Evolutionary conservation across 306 rosid genomes (phyloP).

Genomic region (Inga oerstediana): DNA sequence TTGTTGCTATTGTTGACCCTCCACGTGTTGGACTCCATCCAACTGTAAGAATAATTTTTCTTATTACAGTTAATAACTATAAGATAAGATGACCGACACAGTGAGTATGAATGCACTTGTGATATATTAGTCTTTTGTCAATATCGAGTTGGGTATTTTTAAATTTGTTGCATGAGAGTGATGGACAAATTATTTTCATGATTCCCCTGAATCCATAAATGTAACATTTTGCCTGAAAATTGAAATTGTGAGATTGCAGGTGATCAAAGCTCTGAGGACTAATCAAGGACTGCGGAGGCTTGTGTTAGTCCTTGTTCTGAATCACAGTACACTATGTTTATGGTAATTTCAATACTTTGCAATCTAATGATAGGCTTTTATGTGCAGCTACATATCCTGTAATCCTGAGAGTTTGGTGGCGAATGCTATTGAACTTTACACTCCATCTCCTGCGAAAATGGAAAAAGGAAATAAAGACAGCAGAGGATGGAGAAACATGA

Average conservation of each 20-base stretch:
- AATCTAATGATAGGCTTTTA: conserved; percentile 36
- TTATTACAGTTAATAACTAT: background rate
- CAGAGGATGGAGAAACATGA: conserved; percentile 93
- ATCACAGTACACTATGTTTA: background rate
- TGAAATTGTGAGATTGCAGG: conserved; percentile 56
- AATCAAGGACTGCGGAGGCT: conserved; percentile 73
- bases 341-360: background rate
- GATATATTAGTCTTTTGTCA: background rate
- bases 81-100: background rate
- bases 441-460: conserved; percentile 69
- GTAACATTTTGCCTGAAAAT: conserved; percentile 2
- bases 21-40: conserved; percentile 98
- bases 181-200: background rate
- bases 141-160: background rate
- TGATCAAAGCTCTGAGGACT: conserved; percentile 86
- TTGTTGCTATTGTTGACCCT: conserved; percentile 97
- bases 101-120: background rate
- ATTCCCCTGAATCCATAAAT: background rate
- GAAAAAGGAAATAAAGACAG: conserved; percentile 81
- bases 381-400: conserved; percentile 93
- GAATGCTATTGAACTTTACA: conserved; percentile 93
- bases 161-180: background rate
- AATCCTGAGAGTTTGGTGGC: conserved; percentile 95
- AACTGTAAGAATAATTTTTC: conserved; percentile 61
- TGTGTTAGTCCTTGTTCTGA: conserved; percentile 66